Evolutionary conservation across 2,329 filamentous ascomycete species (phyloP), one percentile per base, ranked within the genome.

Genomic region (Allantophomopsis cytisporea): DNA sequence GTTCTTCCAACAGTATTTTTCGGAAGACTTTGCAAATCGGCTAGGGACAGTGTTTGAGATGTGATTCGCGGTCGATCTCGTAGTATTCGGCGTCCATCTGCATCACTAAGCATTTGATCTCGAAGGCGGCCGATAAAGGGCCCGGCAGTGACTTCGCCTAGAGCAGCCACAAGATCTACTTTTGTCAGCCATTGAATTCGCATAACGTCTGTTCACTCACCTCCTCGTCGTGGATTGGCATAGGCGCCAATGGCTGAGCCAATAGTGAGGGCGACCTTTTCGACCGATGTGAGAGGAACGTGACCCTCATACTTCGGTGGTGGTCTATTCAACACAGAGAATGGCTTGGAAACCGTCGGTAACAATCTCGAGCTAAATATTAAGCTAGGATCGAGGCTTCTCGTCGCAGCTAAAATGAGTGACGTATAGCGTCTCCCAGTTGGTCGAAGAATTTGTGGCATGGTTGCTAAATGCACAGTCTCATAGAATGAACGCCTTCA

Each of bases 41-140:
- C 58, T 43, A 81, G 65, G 1, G 76, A 73, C 46, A 85, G 64
- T 0, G 72, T 76, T 41, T 71, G 59, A 13, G 86, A 93, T 4
- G 81, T 89, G 47, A 98, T 85, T 46, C 88, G 81, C 3, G 91
- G 91, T 11, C 87, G 80, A 51, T 91, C 83, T 46, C 84, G 83
- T 46, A 98, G 77, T 57, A 98, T 95, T 37, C 87, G 80, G 1
- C 91, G 83, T 41, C 91, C 91, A 0, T 85, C 93, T 1, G 84
- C 70, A 47, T 79, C 68, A 20, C 76, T 65, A 40, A 96, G 83
- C 91, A 98, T 98, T 45, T 82, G 84, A 56, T 89, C 76, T 48
- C 86, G 87, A 16, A 98, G 83, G 41, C 85, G 83, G 61, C 84
- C 76, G 61, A 95, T 88, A 65, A 96, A 94, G 11, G 91, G 91